Evolutionary conservation across 2,329 filamentous ascomycete genomes (phyloP).

Genomic region (Calonectria naviculata): DNA sequence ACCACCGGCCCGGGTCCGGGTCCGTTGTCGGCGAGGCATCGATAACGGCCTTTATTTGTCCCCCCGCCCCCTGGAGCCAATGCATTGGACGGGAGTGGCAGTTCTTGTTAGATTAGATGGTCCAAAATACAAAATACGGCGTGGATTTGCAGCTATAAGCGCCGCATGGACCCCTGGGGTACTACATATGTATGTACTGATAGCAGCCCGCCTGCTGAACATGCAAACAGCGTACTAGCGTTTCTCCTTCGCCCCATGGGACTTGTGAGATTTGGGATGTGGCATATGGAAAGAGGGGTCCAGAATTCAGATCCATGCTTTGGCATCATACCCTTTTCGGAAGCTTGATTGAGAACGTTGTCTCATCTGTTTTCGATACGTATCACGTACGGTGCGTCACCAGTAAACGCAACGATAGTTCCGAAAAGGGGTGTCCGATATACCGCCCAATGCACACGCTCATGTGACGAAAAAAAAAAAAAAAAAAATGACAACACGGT

Average conservation of each 20-base stretch:
- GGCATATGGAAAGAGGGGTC: neutral
- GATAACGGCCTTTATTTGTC: neutral
- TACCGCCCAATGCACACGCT: neutral
- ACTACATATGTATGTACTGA: too few relatives aligned
- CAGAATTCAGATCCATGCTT: neutral
- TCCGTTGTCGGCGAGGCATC: constrained; percentile 17
- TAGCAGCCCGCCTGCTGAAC: neutral
- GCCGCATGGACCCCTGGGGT: neutral
- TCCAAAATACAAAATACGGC: neutral
- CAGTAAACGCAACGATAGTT: too few relatives aligned
- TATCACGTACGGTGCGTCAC: neutral
- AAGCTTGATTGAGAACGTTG: constrained; percentile 25
- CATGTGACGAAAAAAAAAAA: neutral
- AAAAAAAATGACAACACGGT: neutral
- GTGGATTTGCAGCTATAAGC: neutral
- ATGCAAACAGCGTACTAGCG: neutral
- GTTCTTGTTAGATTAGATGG: neutral
- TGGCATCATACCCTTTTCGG: constrained; percentile 19
- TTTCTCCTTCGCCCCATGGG: neutral
- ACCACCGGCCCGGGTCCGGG: constrained; percentile 37
- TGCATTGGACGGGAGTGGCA: neutral
- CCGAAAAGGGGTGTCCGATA: too few relatives aligned
- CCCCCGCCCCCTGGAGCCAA: neutral
- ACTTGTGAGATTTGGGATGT: neutral
- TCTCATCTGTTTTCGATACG: neutral